A percentile compares a stretch with the other conserved stretches of the same genome.
Evolutionary conservation across 495 filamentous ascomycete genomes (phyloP).

Genomic region (Evansstolkia leycettana): DNA sequence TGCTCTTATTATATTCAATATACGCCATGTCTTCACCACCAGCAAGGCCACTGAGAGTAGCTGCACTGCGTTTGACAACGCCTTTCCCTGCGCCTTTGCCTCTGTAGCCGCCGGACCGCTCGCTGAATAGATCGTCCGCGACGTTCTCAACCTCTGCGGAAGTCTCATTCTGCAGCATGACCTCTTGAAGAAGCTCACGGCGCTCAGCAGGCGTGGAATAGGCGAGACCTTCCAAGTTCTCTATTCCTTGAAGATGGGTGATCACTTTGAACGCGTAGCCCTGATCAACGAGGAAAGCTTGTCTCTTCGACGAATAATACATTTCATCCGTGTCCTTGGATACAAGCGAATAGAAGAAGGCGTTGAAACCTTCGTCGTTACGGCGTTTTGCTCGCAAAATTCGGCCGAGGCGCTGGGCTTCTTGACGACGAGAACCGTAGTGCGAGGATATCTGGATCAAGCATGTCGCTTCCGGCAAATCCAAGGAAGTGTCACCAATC

Average conservation of each 20-base stretch:
- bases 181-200: constrained; percentile 77
- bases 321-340: constrained; percentile 97
- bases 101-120: constrained; percentile 30
- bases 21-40: constrained; percentile 97
- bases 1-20: constrained; percentile 68
- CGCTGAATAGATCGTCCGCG: constrained; percentile 73
- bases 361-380: constrained; percentile 98
- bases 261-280: constrained; percentile 99
- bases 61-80: constrained; percentile 65
- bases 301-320: constrained; percentile 94
- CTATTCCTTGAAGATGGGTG: constrained; percentile 86
- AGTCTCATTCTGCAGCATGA: constrained; percentile 83
- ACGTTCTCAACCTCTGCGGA: constrained; percentile 66
- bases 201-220: constrained; percentile 73
- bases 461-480: constrained; percentile 92
- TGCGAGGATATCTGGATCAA: constrained; percentile 98
- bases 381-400: constrained; percentile 92
- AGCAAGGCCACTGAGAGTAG: constrained; percentile 69
- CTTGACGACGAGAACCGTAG: constrained; percentile 94
- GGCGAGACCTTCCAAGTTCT: constrained; percentile 66
- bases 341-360: constrained; percentile 96
- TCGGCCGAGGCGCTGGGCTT: constrained; percentile 87
- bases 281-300: constrained; percentile 97
- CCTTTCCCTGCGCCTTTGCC: constrained; percentile 32
- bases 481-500: constrained; percentile 94